Evolutionary conservation across 2,329 filamentous ascomycete genomes (phyloP).

Genomic region (Ilyonectria mors-panacis): DNA sequence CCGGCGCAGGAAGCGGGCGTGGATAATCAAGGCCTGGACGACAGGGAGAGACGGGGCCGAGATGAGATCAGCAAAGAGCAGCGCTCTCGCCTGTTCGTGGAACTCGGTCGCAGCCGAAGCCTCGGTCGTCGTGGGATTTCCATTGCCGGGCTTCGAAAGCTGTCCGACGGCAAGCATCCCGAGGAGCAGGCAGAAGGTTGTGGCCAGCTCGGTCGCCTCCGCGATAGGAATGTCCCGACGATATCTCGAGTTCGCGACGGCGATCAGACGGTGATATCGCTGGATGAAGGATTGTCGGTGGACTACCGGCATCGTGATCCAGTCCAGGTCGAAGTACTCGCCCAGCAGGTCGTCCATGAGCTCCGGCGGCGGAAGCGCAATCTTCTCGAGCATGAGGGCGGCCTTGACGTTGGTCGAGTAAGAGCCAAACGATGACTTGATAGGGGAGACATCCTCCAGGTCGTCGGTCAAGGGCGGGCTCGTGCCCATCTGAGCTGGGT

Average conservation of each 20-base stretch:
- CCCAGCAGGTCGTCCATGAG: slow-evolving; percentile 46
- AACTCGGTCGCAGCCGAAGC: slow-evolving; percentile 39
- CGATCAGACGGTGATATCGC: slow-evolving; percentile 47
- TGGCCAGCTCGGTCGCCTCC: slow-evolving; percentile 46
- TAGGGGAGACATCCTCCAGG: slow-evolving; percentile 40
- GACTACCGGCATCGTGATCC: slow-evolving; percentile 44
- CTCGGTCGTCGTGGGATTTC: slow-evolving; percentile 26
- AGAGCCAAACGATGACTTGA: slow-evolving; percentile 46
- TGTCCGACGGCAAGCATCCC: slow-evolving; percentile 48
- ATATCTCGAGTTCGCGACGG: slow-evolving; percentile 47
- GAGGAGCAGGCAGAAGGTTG: slow-evolving; percentile 43
- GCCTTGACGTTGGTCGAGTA: slow-evolving; percentile 48
- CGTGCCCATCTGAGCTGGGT: slow-evolving; percentile 40
- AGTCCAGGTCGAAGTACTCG: slow-evolving; percentile 47
- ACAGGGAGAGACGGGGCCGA: slow-evolving; percentile 41
- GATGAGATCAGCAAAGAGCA: slow-evolving; percentile 43
- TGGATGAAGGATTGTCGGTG: slow-evolving; percentile 44
- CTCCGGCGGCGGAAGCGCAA: slow-evolving; percentile 42
- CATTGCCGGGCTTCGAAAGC: slow-evolving; percentile 29
- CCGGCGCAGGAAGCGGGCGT: slow-evolving; percentile 43
- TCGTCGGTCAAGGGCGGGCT: slow-evolving; percentile 48
- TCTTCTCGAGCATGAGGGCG: slow-evolving; percentile 48
- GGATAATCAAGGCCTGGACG: slow-evolving; percentile 45
- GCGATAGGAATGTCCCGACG: slow-evolving; percentile 47
- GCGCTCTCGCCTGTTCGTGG: slow-evolving; percentile 42